phyloP scores from a whole-genome alignment of 225 moss, liverwort and hornwort species.

The Thuidium tamariscinum region DNA sequence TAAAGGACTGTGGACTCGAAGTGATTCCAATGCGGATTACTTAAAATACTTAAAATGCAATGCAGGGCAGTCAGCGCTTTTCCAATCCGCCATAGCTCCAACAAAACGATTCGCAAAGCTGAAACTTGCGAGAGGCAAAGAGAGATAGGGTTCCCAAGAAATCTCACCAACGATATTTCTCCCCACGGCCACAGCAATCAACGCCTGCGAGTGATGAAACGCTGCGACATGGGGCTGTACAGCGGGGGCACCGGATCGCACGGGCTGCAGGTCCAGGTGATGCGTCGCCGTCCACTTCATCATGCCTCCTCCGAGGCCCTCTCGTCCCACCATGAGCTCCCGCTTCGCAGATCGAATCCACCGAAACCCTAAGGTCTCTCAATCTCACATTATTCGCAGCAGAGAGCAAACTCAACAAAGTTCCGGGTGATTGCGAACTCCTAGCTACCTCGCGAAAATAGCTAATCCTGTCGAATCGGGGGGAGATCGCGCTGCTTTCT shows the following conservation, averaged over 20 bases:
- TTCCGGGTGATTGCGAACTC: not conserved
- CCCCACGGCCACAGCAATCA: conserved; percentile 95
- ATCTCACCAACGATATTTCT: conserved; percentile 67
- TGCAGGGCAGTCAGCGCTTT: not conserved
- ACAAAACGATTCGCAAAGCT: not conserved
- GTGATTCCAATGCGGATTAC: not conserved
- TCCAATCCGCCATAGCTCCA: not conserved
- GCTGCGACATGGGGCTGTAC: conserved; percentile 95
- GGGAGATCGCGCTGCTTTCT: not conserved
- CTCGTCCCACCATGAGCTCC: conserved; percentile 26
- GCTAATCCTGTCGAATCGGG: not conserved
- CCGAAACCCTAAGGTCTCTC: not conserved
- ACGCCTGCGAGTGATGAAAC: conserved; percentile 94
- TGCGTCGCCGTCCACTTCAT: conserved; percentile 98
- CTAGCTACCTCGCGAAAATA: not conserved
- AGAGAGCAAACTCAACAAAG: not conserved
- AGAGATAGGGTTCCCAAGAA: conserved; percentile 6
- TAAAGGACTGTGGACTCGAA: not conserved
- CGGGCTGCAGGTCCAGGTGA: conserved; percentile 91
- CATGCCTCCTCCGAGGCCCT: conserved; percentile 16
- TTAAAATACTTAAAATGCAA: not conserved
- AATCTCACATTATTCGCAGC: conserved; percentile 22
- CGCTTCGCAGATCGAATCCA: conserved; percentile 19
- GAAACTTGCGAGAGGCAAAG: not conserved
- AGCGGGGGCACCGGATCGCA: conserved; percentile 66